Evolutionary conservation across 805 yeast species (phyloP), one percentile per base, ranked within the genome.

Genomic region (Ogataea glucozyma): DNA sequence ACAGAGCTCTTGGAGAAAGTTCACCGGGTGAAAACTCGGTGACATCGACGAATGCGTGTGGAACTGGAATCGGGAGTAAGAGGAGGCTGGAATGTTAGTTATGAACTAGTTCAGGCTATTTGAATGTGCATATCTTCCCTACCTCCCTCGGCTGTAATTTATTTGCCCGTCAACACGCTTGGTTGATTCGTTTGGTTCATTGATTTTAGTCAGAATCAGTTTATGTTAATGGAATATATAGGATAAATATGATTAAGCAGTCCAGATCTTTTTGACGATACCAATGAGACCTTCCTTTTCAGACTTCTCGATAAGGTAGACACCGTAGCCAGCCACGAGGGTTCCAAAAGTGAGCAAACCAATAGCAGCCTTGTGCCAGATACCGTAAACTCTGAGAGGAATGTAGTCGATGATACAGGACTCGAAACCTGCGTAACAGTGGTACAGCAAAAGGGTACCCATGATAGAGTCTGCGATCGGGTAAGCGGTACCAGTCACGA

Each of bases 321-420:
- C 61, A 43, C 95, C 95, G 62, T 83, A 86, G 17, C 80, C 76
- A 13, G 83, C 79, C 30, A 84, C 65, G 19, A 75, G 73, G 18
- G 87, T 72, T 34, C 93, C 91, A 19, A 80, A 61, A 27, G 80
- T 70, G 58, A 86, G 70, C 36, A 81, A 57, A 52, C 74, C 72
- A 75, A 77, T 76, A 43, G 87, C 85, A 46, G 62, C 63, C 44
- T 69, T 72, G 65, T 84, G 87, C 74, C 76, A 73, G 24, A 71
- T 51, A 12, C 90, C 89, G 56, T 76, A 86, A 26, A 81, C 86
- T 69, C 91, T 77, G 59, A 69, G 69, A 39, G 91, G 93, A 41
- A 86, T 81, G 66, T 85, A 84, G 64, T 86, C 93, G 43, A 76
- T 76, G 54, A 86, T 85, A 71, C 93, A 84, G 31, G 87, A 72